A percentile compares a stretch with the other conserved stretches of the same genome.
These are phyloP conservation scores for Vitis hybrid DNA, from an alignment of 177 flowering plant genomes.

Conservation along the genomic window DNA sequence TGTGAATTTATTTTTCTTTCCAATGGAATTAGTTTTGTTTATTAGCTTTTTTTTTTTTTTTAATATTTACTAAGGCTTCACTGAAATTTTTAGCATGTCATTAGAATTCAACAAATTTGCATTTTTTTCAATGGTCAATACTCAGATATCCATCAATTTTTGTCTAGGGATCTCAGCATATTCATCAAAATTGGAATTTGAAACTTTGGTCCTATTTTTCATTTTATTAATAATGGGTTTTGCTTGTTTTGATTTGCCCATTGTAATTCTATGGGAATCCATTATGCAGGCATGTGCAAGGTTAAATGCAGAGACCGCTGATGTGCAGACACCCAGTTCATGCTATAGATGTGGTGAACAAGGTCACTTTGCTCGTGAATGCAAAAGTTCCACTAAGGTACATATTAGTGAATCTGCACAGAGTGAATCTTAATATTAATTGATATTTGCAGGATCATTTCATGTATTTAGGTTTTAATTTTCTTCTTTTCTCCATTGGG, in stretches of 20 bases:
- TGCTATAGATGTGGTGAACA: constrained; percentile 70
- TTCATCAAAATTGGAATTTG: too few species aligned
- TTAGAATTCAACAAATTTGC: too few species aligned
- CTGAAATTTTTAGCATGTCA: too few species aligned
- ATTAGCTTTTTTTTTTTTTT: too few species aligned
- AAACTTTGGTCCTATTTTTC: too few species aligned
- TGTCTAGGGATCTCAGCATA: too few species aligned
- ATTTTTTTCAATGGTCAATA: too few species aligned
- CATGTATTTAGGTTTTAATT: background rate
- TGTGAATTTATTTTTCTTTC: too few species aligned
- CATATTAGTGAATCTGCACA: background rate
- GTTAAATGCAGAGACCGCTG: constrained; percentile 30
- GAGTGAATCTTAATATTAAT: too few species aligned
- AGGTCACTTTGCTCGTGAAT: constrained; percentile 73
- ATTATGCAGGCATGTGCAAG: constrained; percentile 51
- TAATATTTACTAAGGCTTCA: too few species aligned
- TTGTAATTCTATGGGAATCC: background rate
- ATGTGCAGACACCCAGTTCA: constrained; percentile 30
- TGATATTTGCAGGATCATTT: background rate
- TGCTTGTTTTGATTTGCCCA: background rate
- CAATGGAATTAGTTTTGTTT: too few species aligned
- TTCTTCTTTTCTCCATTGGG: background rate
- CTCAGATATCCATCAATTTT: too few species aligned
- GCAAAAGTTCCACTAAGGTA: constrained; percentile 49
- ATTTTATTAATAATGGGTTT: background rate